These are phyloP conservation scores for Cordyceps cateniannulata DNA, from an alignment of 2,329 filamentous ascomycete genomes.

Conservation along the genomic window DNA sequence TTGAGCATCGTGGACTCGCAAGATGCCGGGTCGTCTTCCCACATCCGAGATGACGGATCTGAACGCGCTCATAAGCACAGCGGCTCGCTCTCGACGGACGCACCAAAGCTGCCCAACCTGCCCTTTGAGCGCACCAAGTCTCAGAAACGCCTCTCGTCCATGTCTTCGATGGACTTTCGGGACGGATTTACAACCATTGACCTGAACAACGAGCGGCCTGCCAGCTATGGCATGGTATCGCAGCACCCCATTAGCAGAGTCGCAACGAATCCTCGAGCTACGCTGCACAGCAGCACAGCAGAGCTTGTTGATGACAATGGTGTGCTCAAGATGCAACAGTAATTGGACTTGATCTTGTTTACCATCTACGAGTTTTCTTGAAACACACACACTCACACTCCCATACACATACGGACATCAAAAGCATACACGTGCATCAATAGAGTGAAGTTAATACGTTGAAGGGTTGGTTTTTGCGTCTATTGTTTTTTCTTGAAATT, in stretches of 20 bases:
- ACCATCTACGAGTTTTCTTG: background rate
- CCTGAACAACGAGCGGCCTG: constrained; percentile 40
- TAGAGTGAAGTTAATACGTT: constrained; percentile 9
- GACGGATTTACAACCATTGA: constrained; percentile 40
- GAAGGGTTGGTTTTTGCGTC: background rate
- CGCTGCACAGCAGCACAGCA: constrained; percentile 47
- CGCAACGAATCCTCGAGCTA: constrained; percentile 35
- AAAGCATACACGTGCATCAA: constrained; percentile 3
- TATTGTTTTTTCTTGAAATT: background rate
- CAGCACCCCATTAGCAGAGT: constrained; percentile 51
- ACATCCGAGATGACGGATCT: constrained; percentile 1
- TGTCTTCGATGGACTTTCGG: constrained; percentile 42
- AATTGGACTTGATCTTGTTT: constrained; percentile 3
- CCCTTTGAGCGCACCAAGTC: constrained; percentile 54
- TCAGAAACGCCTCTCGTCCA: constrained; percentile 43
- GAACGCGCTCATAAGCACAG: constrained; percentile 8
- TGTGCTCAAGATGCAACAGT: background rate
- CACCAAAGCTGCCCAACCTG: constrained; percentile 33
- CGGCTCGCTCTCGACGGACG: constrained; percentile 17
- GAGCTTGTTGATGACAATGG: constrained; percentile 46
- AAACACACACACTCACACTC: background rate
- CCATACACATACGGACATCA: background rate
- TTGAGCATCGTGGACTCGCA: constrained; percentile 25
- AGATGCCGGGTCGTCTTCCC: constrained; percentile 10
- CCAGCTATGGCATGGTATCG: constrained; percentile 50